Evolutionary conservation across 169 alveolate species (phyloP).

Genomic region (Plasmodium adleri): DNA sequence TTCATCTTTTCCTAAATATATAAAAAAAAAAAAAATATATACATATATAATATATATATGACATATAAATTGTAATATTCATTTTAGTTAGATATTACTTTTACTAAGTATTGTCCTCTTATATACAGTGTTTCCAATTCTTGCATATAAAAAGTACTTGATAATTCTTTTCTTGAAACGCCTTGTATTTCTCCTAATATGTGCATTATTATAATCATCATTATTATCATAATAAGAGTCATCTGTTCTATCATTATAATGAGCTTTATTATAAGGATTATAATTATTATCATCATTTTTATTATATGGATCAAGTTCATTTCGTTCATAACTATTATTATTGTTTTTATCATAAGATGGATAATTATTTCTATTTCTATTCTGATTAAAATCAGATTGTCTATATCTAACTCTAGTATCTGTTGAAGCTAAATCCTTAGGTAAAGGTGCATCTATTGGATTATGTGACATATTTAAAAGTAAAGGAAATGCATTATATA

Average conservation of each 20-base stretch:
- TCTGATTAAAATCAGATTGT: neutral
- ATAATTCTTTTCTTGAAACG: slow-evolving; percentile 12
- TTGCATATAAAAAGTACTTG: neutral
- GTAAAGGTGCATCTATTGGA: slow-evolving; percentile 24
- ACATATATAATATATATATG: neutral
- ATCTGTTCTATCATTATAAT: neutral
- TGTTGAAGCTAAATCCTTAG: slow-evolving; percentile 53
- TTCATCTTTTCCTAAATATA: slow-evolving; percentile 46
- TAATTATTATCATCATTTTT: neutral
- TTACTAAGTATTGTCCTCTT: slow-evolving; percentile 13
- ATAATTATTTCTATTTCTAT: slow-evolving; percentile 2
- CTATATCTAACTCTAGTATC: slow-evolving; percentile 11
- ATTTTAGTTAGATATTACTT: slow-evolving; percentile 12
- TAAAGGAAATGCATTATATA: slow-evolving; percentile 69
- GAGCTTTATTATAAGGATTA: neutral
- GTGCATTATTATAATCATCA: neutral
- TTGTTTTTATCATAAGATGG: neutral
- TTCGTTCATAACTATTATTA: slow-evolving; percentile 1
- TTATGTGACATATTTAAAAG: slow-evolving; percentile 23
- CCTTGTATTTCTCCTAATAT: neutral
- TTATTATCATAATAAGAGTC: slow-evolving; percentile 6
- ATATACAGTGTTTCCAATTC: slow-evolving; percentile 21
- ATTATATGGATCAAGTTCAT: neutral
- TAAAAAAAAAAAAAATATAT: neutral
- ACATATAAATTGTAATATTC: neutral